Conservation (phyloP, 257 asterid species). For the Nicotiana tomentosiformis region DNA sequence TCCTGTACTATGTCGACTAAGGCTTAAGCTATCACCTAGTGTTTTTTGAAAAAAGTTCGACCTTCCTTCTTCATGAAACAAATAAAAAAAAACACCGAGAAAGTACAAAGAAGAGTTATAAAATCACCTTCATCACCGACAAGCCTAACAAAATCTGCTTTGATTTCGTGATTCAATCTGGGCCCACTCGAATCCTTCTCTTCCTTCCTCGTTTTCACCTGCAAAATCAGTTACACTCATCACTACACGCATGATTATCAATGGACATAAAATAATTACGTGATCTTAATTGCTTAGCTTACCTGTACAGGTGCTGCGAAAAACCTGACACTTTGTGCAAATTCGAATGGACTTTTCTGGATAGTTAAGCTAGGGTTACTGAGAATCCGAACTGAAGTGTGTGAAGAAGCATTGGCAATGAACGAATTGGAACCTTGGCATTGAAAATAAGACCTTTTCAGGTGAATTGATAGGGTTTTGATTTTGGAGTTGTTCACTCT, state of each 20-base stretch:
- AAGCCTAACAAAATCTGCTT: constrained; percentile 53
- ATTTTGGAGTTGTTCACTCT: constrained; percentile 48
- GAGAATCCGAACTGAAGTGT: constrained; percentile 15
- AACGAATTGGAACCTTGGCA: constrained; percentile 19
- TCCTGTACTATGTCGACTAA: too few relatives aligned
- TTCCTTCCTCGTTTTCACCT: constrained; percentile 41
- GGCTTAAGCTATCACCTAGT: too few relatives aligned
- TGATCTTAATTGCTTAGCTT: neutral
- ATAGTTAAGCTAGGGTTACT: constrained; percentile 12
- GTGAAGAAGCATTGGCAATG: constrained; percentile 25
- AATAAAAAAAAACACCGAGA: neutral
- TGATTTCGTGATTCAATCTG: constrained; percentile 62
- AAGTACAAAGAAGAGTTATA: neutral
- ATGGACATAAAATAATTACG: neutral
- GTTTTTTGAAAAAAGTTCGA: neutral
- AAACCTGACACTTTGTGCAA: constrained; percentile 38
- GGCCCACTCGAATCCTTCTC: constrained; percentile 44
- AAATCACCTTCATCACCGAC: constrained; percentile 60
- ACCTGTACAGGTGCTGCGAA: constrained; percentile 73
- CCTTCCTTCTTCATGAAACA: neutral
- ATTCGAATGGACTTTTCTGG: constrained; percentile 22
- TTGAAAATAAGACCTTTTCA: constrained; percentile 27
- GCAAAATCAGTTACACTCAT: constrained; percentile 2
- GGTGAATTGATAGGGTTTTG: constrained; percentile 23
- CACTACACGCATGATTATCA: neutral